These are phyloP conservation scores for Penicillium sp. DNA, from an alignment of 2,329 filamentous ascomycete species.

Conservation along the genomic window DNA sequence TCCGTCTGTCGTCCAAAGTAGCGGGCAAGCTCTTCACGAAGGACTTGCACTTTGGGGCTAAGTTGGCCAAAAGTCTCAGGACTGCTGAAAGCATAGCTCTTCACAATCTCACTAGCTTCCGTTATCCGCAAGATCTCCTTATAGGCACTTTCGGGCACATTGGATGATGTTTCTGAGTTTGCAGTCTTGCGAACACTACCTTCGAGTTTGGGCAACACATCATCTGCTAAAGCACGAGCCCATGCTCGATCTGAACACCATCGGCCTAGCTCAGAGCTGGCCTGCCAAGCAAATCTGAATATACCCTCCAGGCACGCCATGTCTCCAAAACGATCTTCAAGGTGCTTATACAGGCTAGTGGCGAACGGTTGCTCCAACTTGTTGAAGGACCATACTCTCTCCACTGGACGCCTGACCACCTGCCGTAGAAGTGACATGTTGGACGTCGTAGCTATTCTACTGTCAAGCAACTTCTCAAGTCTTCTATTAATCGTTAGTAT, in stretches of 20 bases:
- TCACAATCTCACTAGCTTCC: too few relatives aligned
- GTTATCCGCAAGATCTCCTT: slow-evolving; percentile 50
- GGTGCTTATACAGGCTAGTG: slow-evolving; percentile 55
- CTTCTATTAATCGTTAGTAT: too few relatives aligned
- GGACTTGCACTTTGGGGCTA: slow-evolving; percentile 77
- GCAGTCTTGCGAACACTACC: slow-evolving; percentile 31
- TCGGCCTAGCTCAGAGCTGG: slow-evolving; percentile 60
- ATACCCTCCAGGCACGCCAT: slow-evolving; percentile 47
- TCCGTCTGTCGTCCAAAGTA: too few relatives aligned
- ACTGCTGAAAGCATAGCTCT: too few relatives aligned
- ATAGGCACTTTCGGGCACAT: slow-evolving; percentile 44
- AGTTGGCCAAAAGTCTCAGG: too few relatives aligned
- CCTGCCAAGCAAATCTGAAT: slow-evolving; percentile 55
- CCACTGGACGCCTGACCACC: too few relatives aligned
- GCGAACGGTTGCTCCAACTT: slow-evolving; percentile 45
- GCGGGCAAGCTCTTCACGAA: too few relatives aligned
- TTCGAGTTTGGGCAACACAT: slow-evolving; percentile 55
- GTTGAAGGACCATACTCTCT: slow-evolving; percentile 52
- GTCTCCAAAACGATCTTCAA: slow-evolving; percentile 48
- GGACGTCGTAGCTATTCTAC: too few relatives aligned
- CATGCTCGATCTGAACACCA: slow-evolving; percentile 83
- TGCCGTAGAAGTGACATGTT: too few relatives aligned
- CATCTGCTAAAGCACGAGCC: slow-evolving; percentile 58
- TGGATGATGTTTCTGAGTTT: too few relatives aligned
- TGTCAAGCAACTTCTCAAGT: too few relatives aligned